Percentiles rank a stretch among this genome's conserved stretches.
phyloP scores from a whole-genome alignment of 495 filamentous ascomycete species.

The Talaromyces wortmannii region DNA sequence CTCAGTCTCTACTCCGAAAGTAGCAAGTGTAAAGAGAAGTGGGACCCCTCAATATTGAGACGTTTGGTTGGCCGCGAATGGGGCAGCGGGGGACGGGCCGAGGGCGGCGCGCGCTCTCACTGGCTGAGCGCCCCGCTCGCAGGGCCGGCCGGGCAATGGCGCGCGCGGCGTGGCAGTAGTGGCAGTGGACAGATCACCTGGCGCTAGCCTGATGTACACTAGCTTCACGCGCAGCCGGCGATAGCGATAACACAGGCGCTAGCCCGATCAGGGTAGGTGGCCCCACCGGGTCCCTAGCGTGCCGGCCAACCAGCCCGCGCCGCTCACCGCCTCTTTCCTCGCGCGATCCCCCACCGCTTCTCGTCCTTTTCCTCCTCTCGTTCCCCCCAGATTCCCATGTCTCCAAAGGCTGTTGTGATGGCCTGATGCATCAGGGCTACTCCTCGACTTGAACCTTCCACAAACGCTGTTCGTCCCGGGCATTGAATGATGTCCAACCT shows the following conservation, averaged over 20 bases:
- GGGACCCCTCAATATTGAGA: neutral
- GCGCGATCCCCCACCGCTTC: neutral
- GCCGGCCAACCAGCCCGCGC: constrained; percentile 2
- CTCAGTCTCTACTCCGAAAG: too few species aligned
- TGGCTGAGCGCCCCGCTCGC: too few species aligned
- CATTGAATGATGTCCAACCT: constrained; percentile 33
- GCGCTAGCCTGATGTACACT: neutral
- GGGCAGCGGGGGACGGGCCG: neutral
- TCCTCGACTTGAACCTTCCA: neutral
- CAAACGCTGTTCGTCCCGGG: neutral
- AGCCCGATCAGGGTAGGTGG: too few species aligned
- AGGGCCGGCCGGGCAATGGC: too few species aligned
- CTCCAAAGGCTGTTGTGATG: neutral
- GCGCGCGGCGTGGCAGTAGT: neutral
- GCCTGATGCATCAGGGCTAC: neutral
- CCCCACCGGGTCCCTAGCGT: constrained; percentile 9
- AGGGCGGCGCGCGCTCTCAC: neutral
- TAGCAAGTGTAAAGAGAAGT: too few species aligned
- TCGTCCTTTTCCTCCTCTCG: neutral
- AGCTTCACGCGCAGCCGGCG: neutral
- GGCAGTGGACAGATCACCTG: neutral
- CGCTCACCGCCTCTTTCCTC: constrained; percentile 43
- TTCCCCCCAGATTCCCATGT: neutral
- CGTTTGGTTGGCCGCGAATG: neutral
- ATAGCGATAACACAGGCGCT: constrained; percentile 18